These are phyloP conservation scores for bread wheat (Triticum aestivum) DNA, from an alignment of 176 grass and related monocot genomes.

Conservation along the genomic window IWGSC_CS_RefSeq_v2.1 NC_057814.1:629225777-629226276, in stretches of 20 bases:
- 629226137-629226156: conserved; percentile 44
- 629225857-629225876: not conserved
- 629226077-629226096: not conserved
- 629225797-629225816: not conserved
- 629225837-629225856: not conserved
- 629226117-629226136: no score
- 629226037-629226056: conserved; percentile 61
- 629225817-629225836: conserved; percentile 10
- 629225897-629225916: not conserved
- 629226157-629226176: conserved; percentile 62
- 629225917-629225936: conserved; percentile 15
- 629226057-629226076: not conserved
- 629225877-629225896: not conserved
- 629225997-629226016: conserved; percentile 75
- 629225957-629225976: not conserved
- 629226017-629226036: conserved; percentile 82
- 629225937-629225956: not conserved
- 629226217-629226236: conserved; percentile 43
- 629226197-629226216: conserved; percentile 66
- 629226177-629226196: conserved; percentile 66
- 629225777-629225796: not conserved
- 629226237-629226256: no score
- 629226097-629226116: not conserved
- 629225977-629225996: conserved; percentile 80
- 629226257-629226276: not conserved